Percentiles rank a stretch among this genome's conserved stretches.
Conservation (phyloP, 345 rosid species). For the Euclidium syriacum region DNA sequence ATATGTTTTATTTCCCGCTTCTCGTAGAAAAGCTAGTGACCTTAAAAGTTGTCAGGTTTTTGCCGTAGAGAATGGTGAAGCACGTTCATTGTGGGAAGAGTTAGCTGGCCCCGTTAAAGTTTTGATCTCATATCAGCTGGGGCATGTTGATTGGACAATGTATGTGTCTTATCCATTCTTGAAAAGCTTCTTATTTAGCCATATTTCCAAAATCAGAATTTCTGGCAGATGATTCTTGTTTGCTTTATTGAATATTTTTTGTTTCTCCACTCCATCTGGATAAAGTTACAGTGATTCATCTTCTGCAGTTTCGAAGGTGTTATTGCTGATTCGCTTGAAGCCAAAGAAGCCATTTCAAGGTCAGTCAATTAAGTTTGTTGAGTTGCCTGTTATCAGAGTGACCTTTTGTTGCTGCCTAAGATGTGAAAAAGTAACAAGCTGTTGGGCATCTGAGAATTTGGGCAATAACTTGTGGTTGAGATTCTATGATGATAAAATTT, state of each 20-base stretch:
- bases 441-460: conserved; percentile 8
- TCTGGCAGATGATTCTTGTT: conserved; percentile 11
- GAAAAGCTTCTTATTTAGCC: conserved; percentile 1
- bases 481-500: conserved; percentile 48
- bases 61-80: conserved; percentile 53
- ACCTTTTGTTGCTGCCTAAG: conserved; percentile 3
- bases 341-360: conserved; percentile 81
- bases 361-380: conserved; percentile 24
- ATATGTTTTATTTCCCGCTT: conserved; percentile 5
- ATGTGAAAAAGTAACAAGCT: conserved; percentile 9
- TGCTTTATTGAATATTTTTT: conserved; percentile 14
- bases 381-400: conserved; percentile 10
- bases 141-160: conserved; percentile 82
- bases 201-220: conserved; percentile 1
- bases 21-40: conserved; percentile 35
- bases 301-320: conserved; percentile 81
- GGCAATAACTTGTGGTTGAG: conserved; percentile 14
- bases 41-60: conserved; percentile 55
- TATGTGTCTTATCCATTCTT: conserved; percentile 32
- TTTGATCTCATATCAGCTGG: conserved; percentile 45
- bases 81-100: conserved; percentile 60
- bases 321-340: conserved; percentile 78
- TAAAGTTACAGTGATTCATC: conserved; percentile 23
- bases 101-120: conserved; percentile 46
- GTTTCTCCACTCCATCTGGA: conserved; percentile 19